Evolutionary conservation across 2,329 filamentous ascomycete species (phyloP).

Genomic region (Verticillium alfalfae): DNA sequence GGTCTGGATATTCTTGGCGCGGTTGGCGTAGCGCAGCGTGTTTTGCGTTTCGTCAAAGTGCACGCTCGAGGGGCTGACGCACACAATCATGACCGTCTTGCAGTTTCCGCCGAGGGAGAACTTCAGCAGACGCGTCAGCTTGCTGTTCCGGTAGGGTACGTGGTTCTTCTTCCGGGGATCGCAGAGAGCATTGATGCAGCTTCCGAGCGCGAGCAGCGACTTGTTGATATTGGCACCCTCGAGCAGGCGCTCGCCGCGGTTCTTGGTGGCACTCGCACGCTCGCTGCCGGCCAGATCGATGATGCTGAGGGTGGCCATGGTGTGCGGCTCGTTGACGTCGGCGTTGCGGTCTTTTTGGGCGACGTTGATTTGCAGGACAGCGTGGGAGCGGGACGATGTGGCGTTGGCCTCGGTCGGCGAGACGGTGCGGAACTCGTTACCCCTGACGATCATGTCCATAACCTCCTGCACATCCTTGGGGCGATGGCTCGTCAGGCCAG

Average conservation of each 20-base stretch:
- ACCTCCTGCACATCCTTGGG: slow-evolving; percentile 91
- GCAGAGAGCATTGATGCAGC: slow-evolving; percentile 97
- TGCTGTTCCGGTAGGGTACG: slow-evolving; percentile 96
- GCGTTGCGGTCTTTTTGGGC: slow-evolving; percentile 93
- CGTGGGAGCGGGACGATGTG: slow-evolving; percentile 93
- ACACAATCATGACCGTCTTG: slow-evolving; percentile 99
- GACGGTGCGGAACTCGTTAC: slow-evolving; percentile 91
- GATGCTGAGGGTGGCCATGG: slow-evolving; percentile 96
- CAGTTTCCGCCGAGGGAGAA: slow-evolving; percentile 97
- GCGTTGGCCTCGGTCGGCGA: slow-evolving; percentile 97
- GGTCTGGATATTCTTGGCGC: slow-evolving; percentile 98
- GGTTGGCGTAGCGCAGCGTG: slow-evolving; percentile 92
- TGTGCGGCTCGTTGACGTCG: slow-evolving; percentile 87
- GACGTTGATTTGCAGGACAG: slow-evolving; percentile 94
- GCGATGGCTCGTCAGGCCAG: slow-evolving; percentile 84
- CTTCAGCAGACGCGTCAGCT: slow-evolving; percentile 89
- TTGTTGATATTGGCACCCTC: slow-evolving; percentile 99
- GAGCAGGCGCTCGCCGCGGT: slow-evolving; percentile 81
- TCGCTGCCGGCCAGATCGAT: slow-evolving; percentile 97
- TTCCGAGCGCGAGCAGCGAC: slow-evolving; percentile 85
- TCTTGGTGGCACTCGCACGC: slow-evolving; percentile 93
- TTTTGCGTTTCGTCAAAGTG: slow-evolving; percentile 99
- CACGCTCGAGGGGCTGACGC: slow-evolving; percentile 90
- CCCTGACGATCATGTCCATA: slow-evolving; percentile 98
- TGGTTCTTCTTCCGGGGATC: slow-evolving; percentile 88